These are phyloP conservation scores for Fusarium sp. DNA, from an alignment of 2,329 filamentous ascomycete species.

Conservation along the genomic window DNA sequence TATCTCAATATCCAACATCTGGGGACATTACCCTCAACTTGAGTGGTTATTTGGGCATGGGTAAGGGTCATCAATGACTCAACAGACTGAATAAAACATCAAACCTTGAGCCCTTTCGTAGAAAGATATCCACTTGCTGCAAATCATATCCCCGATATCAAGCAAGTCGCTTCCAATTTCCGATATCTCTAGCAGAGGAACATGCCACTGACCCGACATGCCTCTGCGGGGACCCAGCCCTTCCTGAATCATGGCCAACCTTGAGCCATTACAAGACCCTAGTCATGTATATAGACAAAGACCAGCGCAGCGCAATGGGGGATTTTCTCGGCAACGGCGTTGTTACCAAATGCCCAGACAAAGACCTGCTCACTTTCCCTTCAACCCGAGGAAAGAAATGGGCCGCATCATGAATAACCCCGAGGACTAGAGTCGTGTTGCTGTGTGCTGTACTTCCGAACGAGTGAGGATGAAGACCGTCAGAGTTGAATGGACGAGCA, in stretches of 20 bases:
- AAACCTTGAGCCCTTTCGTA: slow-evolving; percentile 20
- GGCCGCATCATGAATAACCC: slow-evolving; percentile 31
- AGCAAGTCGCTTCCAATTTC: slow-evolving; percentile 23
- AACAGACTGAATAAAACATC: slow-evolving; percentile 10
- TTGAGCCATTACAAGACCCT: slow-evolving; percentile 18
- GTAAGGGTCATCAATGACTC: slow-evolving; percentile 7
- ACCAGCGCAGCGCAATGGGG: slow-evolving; percentile 12
- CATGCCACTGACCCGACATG: too few species aligned
- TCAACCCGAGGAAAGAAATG: slow-evolving; percentile 30
- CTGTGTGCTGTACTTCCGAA: slow-evolving; percentile 21
- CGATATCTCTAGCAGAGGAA: slow-evolving; percentile 13
- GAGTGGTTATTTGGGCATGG: slow-evolving; percentile 20
- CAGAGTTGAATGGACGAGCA: slow-evolving; percentile 34
- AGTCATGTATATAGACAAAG: slow-evolving; percentile 14
- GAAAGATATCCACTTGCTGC: slow-evolving; percentile 8
- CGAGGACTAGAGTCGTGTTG: slow-evolving; percentile 7
- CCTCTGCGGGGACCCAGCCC: neutral
- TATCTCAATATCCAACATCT: neutral
- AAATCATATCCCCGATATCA: slow-evolving; percentile 19
- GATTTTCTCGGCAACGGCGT: slow-evolving; percentile 40
- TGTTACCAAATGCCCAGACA: slow-evolving; percentile 24
- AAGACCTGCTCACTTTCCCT: slow-evolving; percentile 27
- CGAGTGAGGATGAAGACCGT: slow-evolving; percentile 36
- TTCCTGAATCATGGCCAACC: slow-evolving; percentile 23
- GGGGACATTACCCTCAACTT: slow-evolving; percentile 17